Evolutionary conservation across 345 rosid species (phyloP), one percentile per base, ranked within the genome.

Genomic region (Dimocarpus longan): DNA sequence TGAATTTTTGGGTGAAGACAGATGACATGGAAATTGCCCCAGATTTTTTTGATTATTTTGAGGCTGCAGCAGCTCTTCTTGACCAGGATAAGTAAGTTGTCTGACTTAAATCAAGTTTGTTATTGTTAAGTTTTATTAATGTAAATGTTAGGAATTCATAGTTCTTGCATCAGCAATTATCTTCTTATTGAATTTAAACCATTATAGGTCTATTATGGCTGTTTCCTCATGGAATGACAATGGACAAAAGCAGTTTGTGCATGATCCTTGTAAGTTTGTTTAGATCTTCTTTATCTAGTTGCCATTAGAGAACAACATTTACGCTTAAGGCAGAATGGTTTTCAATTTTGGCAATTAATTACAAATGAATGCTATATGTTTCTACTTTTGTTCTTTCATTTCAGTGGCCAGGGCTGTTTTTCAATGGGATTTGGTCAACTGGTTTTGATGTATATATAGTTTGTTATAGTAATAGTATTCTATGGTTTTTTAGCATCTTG

Each of bases 211-310:
- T 86, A 92, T 97, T 71, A 90, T 97, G 98, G 99, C 98, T 76
- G 96, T 91, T 84, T 97, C 99, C 79, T 97, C 99, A 32, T 97
- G 99, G 99, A 97, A 97, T 94, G 99, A 97, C 90, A 97, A 97
- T 85, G 99, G 99, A 43, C 99, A 89, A 87, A 94, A 87, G 88
- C 98, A 94, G 82, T 97, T 94, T 80, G 99, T 97, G 79, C 91
- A 94, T 75, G 98, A 97, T 83, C 95, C 98, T 64, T 84, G 97
- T 94, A 87, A 91, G 95, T 85, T 72, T 65, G 67, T 67, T 76
- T 74, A 5, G 19, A 68, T 22, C 54, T 65, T 67, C 40, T 63
- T 80, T 57, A 44, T 70, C 19, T 7, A 11, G 68, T 57, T 69
- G 42, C 60, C 50, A 46, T 66, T 15, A 8, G 24, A 44, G 56